phyloP scores from a whole-genome alignment of 2,329 filamentous ascomycete genomes.

The Verticillium nonalfalfae region DNA sequence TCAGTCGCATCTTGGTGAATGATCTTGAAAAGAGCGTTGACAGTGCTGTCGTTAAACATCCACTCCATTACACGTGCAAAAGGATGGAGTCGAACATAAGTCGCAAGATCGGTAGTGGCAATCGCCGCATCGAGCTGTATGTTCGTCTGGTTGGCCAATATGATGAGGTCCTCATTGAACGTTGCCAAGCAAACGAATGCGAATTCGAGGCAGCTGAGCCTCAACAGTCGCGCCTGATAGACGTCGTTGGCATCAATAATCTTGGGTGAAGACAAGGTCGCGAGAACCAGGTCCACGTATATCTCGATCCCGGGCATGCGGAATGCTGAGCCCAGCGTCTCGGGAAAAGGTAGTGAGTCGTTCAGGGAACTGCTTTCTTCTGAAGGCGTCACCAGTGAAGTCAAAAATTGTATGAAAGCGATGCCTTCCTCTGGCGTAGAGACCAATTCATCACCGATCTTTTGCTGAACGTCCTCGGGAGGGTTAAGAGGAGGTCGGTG shows the following conservation, averaged over 20 bases:
- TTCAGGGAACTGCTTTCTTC: constrained; percentile 55
- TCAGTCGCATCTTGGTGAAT: constrained; percentile 71
- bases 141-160: constrained; percentile 74
- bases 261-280: constrained; percentile 66
- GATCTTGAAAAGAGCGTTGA: constrained; percentile 69
- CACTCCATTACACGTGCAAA: constrained; percentile 96
- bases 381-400: constrained; percentile 63
- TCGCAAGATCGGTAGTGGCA: constrained; percentile 64
- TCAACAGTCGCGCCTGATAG: constrained; percentile 65
- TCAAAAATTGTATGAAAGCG: constrained; percentile 74
- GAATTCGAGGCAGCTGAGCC: constrained; percentile 78
- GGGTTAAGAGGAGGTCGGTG: constrained; percentile 23
- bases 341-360: constrained; percentile 79
- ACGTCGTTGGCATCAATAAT: constrained; percentile 59
- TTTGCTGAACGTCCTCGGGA: constrained; percentile 43
- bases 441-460: constrained; percentile 67
- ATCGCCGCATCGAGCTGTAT: constrained; percentile 72
- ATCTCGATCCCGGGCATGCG: constrained; percentile 79
- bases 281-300: constrained; percentile 87
- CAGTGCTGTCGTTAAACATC: constrained; percentile 90
- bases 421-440: constrained; percentile 79
- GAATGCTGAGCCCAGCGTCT: constrained; percentile 70
- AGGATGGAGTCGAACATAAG: constrained; percentile 83
- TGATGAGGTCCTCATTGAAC: constrained; percentile 91
- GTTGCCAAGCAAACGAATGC: constrained; percentile 70